Percentiles rank a stretch among this genome's conserved stretches.
Evolutionary conservation across 1,284 basidiomycete species (phyloP).

Genomic region (Sporisorium sorghi): DNA sequence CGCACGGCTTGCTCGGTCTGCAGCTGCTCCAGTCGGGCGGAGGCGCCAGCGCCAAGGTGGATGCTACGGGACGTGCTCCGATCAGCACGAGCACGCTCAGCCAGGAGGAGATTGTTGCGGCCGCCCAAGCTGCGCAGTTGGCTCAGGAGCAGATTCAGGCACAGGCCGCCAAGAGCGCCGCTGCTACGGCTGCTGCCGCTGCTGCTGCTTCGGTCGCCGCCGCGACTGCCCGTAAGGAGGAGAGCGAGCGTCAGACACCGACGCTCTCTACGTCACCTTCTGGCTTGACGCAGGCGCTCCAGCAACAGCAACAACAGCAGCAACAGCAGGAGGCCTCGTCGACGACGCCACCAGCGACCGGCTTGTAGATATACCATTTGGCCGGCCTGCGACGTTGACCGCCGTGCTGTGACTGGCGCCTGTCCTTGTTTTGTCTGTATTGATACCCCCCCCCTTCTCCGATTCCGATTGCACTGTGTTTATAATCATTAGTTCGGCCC

Average conservation of each 20-base stretch:
- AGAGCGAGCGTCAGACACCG: constrained; percentile 25
- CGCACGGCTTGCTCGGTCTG: constrained; percentile 75
- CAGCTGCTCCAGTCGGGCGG: constrained; percentile 66
- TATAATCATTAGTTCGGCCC: constrained; percentile 34
- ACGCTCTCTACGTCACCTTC: constrained; percentile 36
- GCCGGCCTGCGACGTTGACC: constrained; percentile 5
- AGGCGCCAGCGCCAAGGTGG: constrained; percentile 65
- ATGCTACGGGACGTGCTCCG: constrained; percentile 63
- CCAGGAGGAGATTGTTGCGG: constrained; percentile 64
- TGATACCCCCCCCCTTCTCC: constrained; percentile 29
- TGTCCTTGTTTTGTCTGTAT: constrained; percentile 29
- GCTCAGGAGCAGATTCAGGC: constrained; percentile 60
- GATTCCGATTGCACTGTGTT: constrained; percentile 49
- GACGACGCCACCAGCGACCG: constrained; percentile 12
- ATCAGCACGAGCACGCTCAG: constrained; percentile 64
- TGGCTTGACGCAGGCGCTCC: constrained; percentile 39
- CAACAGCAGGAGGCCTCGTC: constrained; percentile 14
- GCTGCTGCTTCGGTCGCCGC: constrained; percentile 46
- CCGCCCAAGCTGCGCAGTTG: constrained; percentile 63
- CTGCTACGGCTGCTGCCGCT: constrained; percentile 47
- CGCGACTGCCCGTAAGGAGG: constrained; percentile 50
- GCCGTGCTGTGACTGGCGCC: constrained; percentile 10
- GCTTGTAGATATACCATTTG: constrained; percentile 20
- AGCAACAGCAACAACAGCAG: constrained; percentile 22
- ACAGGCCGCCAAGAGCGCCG: constrained; percentile 54